Evolutionary conservation across 169 alveolate species (phyloP).

Genomic region (Plasmodium gonderi): DNA sequence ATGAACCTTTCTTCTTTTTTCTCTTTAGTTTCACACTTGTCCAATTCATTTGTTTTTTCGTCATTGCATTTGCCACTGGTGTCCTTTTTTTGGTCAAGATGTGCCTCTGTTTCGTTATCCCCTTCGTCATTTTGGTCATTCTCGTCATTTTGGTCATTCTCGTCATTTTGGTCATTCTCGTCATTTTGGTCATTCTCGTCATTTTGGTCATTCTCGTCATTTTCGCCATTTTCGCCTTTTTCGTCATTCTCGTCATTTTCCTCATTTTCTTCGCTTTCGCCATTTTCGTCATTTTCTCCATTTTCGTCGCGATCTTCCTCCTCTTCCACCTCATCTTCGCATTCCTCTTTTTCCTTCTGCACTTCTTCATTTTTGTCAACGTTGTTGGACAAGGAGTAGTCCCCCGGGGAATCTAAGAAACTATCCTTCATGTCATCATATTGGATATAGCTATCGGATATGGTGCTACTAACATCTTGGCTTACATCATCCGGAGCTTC

Average conservation of each 20-base stretch:
- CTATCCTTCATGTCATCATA: constrained; percentile 16
- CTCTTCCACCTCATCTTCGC: constrained; percentile 5
- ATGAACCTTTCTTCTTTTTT: constrained; percentile 84
- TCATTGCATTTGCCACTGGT: constrained; percentile 1
- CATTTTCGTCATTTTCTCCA: constrained; percentile 4
- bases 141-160: not conserved
- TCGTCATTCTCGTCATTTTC: constrained; percentile 17
- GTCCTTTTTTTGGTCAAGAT: constrained; percentile 34
- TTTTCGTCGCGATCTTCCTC: constrained; percentile 17
- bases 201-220: not conserved
- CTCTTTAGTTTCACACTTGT: constrained; percentile 78
- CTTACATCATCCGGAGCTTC: constrained; percentile 39
- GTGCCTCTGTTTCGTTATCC: constrained; percentile 10
- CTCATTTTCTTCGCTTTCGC: not conserved
- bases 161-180: not conserved
- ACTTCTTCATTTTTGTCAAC: constrained; percentile 21
- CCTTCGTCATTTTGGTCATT: not conserved
- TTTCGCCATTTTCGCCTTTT: constrained; percentile 9
- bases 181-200: not conserved
- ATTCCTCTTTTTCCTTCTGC: constrained; percentile 8
- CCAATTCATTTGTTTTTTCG: constrained; percentile 57
- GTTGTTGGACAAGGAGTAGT: constrained; percentile 15
- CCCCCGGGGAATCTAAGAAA: constrained; percentile 8
- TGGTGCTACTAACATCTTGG: constrained; percentile 52
- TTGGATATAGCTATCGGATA: constrained; percentile 47